Evolutionary conservation across 1,284 basidiomycete genomes (phyloP).

Genomic region (Omphalotus olearius): DNA sequence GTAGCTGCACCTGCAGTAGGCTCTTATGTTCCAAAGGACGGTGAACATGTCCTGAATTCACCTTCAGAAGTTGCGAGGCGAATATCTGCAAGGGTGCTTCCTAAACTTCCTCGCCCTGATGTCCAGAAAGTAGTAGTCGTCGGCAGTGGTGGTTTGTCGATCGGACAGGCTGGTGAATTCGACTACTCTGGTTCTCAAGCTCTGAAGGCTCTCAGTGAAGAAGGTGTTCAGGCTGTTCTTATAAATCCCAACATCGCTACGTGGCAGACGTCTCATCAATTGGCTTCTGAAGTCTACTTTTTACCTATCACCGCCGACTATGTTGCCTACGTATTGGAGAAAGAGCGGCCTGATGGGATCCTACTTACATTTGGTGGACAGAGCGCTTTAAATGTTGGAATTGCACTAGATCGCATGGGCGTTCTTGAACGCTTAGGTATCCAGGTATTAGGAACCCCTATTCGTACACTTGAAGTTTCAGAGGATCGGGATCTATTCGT

Average conservation of each 20-base stretch:
- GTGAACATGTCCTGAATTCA: conserved; percentile 83
- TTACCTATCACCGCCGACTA: conserved; percentile 96
- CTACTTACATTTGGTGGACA: conserved; percentile 98
- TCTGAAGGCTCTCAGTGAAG: conserved; percentile 95
- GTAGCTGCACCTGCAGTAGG: conserved; percentile 80
- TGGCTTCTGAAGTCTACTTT: conserved; percentile 97
- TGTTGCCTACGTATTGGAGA: conserved; percentile 97
- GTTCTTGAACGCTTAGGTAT: conserved; percentile 93
- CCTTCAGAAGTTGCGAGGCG: conserved; percentile 89
- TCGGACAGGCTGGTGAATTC: conserved; percentile 99
- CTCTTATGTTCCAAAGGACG: conserved; percentile 62
- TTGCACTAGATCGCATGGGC: conserved; percentile 97
- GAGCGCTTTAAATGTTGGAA: conserved; percentile 96
- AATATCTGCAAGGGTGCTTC: conserved; percentile 88
- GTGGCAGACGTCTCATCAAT: conserved; percentile 95
- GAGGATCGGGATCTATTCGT: conserved; percentile 98
- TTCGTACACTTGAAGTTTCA: conserved; percentile 91
- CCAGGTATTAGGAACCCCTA: conserved; percentile 94
- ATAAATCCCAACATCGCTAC: conserved; percentile 98
- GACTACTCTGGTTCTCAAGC: conserved; percentile 99
- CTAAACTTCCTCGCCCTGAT: conserved; percentile 81
- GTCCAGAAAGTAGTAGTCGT: conserved; percentile 97
- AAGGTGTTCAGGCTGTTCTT: conserved; percentile 92
- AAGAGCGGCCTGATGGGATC: conserved; percentile 97
- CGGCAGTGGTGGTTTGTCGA: conserved; percentile 93